Evolutionary conservation across 768 basidiomycete genomes (phyloP).

Genomic region (Asterophora parasitica): DNA sequence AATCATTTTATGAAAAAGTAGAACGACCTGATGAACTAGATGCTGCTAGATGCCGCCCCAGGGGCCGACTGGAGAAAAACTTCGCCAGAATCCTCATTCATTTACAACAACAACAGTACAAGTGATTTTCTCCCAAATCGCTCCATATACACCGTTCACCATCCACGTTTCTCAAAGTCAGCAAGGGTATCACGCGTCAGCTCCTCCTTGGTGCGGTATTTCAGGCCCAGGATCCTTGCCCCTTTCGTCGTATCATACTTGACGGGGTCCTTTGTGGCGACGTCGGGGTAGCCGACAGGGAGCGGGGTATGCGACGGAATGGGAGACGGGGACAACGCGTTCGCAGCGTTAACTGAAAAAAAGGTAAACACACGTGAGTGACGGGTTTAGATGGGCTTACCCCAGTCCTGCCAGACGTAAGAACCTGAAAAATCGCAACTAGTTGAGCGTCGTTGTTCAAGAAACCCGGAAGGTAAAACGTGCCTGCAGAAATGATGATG

Average conservation of each 20-base stretch:
- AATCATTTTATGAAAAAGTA: too few species aligned
- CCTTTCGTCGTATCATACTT: slow-evolving; percentile 34
- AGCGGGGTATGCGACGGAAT: slow-evolving; percentile 23
- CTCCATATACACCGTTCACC: slow-evolving; percentile 19
- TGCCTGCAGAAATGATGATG: slow-evolving; percentile 38
- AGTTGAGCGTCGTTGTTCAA: neutral
- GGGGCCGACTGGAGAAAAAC: too few species aligned
- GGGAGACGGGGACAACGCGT: slow-evolving; percentile 26
- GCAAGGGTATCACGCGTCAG: slow-evolving; percentile 35
- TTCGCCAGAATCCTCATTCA: too few species aligned
- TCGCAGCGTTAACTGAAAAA: slow-evolving; percentile 32
- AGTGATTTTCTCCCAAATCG: too few species aligned
- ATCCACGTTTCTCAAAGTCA: slow-evolving; percentile 40
- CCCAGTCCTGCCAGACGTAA: slow-evolving; percentile 26
- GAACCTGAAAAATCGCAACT: slow-evolving; percentile 3
- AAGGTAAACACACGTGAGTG: neutral
- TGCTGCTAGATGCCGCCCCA: too few species aligned
- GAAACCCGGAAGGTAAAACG: neutral
- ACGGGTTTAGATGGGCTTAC: slow-evolving; percentile 11
- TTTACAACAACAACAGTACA: too few species aligned
- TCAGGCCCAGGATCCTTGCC: slow-evolving; percentile 35
- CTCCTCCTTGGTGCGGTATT: slow-evolving; percentile 36
- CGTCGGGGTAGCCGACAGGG: slow-evolving; percentile 30
- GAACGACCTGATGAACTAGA: too few species aligned
- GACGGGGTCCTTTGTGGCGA: slow-evolving; percentile 20